Conservation (phyloP, 164 flowering plant species). For the Macadamia tetraphylla region DNA sequence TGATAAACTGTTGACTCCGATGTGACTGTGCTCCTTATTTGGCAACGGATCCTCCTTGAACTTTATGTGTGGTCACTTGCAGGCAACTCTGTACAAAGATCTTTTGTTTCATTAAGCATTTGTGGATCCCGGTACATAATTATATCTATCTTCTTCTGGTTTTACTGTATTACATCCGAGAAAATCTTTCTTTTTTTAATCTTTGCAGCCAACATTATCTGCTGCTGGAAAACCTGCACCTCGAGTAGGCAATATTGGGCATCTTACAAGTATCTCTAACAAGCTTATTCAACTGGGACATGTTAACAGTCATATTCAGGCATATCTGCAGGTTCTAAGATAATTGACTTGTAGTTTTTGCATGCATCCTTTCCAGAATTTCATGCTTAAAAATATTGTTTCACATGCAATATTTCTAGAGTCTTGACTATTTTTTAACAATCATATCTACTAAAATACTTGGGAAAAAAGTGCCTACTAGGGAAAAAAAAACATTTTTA, state of each 20-base stretch:
- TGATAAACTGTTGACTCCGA: too few relatives aligned
- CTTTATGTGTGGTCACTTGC: too few relatives aligned
- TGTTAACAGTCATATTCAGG: slow-evolving; percentile 47
- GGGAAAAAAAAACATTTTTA: too few relatives aligned
- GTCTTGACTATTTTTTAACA: too few relatives aligned
- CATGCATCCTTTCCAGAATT: background rate
- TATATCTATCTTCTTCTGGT: background rate
- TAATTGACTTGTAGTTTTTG: background rate
- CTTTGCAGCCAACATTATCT: slow-evolving; percentile 72
- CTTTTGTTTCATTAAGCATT: background rate
- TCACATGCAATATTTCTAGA: too few relatives aligned
- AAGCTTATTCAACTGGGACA: slow-evolving; percentile 69
- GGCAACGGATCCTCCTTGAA: too few relatives aligned
- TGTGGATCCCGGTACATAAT: background rate
- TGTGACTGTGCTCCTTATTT: too few relatives aligned
- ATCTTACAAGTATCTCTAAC: slow-evolving; percentile 81
- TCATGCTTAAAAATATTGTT: background rate
- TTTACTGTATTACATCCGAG: too few relatives aligned
- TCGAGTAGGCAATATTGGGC: slow-evolving; percentile 78
- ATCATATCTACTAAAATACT: too few relatives aligned
- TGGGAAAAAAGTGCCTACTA: too few relatives aligned
- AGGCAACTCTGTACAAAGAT: background rate
- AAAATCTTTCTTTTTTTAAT: background rate
- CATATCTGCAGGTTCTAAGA: slow-evolving; percentile 56
- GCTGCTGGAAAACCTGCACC: slow-evolving; percentile 58